A percentile compares a stretch with the other conserved stretches of the same genome.
Evolutionary conservation across 2,329 filamentous ascomycete genomes (phyloP).

Genomic region (Pseudogymnoascus sp.): DNA sequence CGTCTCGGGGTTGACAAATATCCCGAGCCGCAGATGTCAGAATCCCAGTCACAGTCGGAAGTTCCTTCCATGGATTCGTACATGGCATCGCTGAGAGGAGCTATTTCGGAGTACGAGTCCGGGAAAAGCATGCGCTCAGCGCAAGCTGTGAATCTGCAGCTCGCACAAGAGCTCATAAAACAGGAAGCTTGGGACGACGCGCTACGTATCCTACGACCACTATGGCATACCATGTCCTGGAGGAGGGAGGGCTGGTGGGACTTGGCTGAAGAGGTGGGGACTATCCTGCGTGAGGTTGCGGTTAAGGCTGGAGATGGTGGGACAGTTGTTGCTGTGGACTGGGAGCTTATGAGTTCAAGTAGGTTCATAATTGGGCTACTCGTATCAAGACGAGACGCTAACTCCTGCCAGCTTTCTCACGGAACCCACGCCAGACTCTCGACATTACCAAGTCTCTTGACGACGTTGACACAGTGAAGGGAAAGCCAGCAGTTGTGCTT

Average conservation of each 20-base stretch:
- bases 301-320: constrained; percentile 43
- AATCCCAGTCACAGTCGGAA: neutral
- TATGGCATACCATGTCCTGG: constrained; percentile 51
- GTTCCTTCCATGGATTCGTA: constrained; percentile 5
- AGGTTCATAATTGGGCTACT: constrained; percentile 25
- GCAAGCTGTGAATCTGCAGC: constrained; percentile 35
- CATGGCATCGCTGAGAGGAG: neutral
- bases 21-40: constrained; percentile 4
- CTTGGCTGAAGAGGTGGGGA: constrained; percentile 51
- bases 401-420: constrained; percentile 40
- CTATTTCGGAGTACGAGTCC: neutral
- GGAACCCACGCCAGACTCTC: constrained; percentile 51
- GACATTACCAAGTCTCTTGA: constrained; percentile 51
- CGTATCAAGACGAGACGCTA: constrained; percentile 13
- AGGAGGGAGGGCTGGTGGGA: constrained; percentile 52
- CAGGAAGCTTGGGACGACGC: constrained; percentile 45
- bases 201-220: constrained; percentile 44
- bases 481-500: constrained; percentile 43
- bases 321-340: constrained; percentile 53
- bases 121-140: neutral
- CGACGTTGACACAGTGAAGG: constrained; percentile 33
- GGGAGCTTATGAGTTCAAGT: constrained; percentile 56
- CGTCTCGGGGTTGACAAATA: neutral
- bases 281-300: constrained; percentile 52
- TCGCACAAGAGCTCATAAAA: constrained; percentile 46